Base-by-base conservation (phyloP, 2,329 filamentous ascomycete genomes). In the Sclerotinia subarctica region DNA sequence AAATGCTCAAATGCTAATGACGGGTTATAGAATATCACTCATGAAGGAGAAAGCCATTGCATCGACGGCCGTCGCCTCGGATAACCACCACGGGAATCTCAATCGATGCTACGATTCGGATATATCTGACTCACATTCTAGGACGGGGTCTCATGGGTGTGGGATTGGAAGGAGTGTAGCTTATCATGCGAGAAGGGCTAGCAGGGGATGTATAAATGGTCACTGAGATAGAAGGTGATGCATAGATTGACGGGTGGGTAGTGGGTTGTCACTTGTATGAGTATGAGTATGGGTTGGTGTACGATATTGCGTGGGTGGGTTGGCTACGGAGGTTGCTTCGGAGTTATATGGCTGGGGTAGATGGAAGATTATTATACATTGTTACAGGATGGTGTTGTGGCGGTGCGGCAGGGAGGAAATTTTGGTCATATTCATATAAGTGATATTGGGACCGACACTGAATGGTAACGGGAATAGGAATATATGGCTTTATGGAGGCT, bases 1-100 rank as follows among this genome's bases (percentile, higher is more conserved):
- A 60, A 47, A 53, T 21, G 13, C 29, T 11, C n/a, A 21, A 7
- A 42, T 53, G 49, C 17, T 47, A 21, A 58, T 24, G 13, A 10
- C 24, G 17, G 24, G 0, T 15, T 15, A 52, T 51, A 77, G 75
- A 42, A 74, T 77, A 29, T 76, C 73, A 26, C 72, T 77, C 26
- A 75, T 77, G 74, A 70, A 72, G 52, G 75, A 77, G 51, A 77
- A 77, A 67, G 75, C 74, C 13, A 75, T 77, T 24, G 75, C 75
- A 6, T 76, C 74, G 1, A 76, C 73, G 5, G 75, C 75, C 8
- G 68, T 76, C 13, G 67, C 69, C 7, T 72, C 72, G 35, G 70
- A 74, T 47, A 67, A 62, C 49, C 70, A 72, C 21, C 68, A 69
- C 49, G 66, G 70, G 21, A 64, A 72, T 24, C 24, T 46, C 19